Evolutionary conservation across 2,329 filamentous ascomycete species (phyloP), one percentile per base, ranked within the genome.

Genomic region (Fusarium incarnatum): DNA sequence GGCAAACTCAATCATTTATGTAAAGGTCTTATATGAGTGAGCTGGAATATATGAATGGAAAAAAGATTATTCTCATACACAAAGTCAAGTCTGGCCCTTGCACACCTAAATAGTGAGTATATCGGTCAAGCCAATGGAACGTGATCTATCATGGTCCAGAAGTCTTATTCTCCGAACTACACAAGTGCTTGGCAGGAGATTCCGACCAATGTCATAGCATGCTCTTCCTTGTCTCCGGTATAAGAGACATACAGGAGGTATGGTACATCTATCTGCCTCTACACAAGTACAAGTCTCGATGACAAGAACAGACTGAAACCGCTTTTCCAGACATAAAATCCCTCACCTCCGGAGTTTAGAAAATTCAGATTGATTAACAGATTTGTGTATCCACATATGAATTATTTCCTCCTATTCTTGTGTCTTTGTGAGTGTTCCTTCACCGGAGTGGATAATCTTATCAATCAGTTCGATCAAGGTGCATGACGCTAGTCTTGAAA

Each of bases 391-490:
- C 34, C 34, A 37, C 34, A 37, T 7, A n/a, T 37, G 18, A 37
- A 37, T 37, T 37, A 37, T 7, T n/a, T n/a, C 34, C 34, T 37
- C 18, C 15, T 25, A 7, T 16, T 16, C 48, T 56, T 12, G 47
- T 56, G 42, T 22, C 62, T 32, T 55, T 64, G 32, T 40, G 13
- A 28, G 34, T 11, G 32, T n/a, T 16, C 23, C 46, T 40, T 41
- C 46, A 48, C 60, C 56, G 69, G 52, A 54, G 58, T 54, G 60
- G 55, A 40, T 68, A 75, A 75, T 75, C 73, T 75, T 74, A 75
- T 75, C 73, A 75, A 75, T 75, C 73, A 73, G 66, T 73, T 42
- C 28, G 73, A 75, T 75, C 73, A 72, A 71, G 42, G 16, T 67
- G 67, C 71, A 75, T 56, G 60, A 50, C 60, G 64, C 73, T 74